Evolutionary conservation across 2,329 filamentous ascomycete species (phyloP).

Genomic region (Celoporthe dispersa): DNA sequence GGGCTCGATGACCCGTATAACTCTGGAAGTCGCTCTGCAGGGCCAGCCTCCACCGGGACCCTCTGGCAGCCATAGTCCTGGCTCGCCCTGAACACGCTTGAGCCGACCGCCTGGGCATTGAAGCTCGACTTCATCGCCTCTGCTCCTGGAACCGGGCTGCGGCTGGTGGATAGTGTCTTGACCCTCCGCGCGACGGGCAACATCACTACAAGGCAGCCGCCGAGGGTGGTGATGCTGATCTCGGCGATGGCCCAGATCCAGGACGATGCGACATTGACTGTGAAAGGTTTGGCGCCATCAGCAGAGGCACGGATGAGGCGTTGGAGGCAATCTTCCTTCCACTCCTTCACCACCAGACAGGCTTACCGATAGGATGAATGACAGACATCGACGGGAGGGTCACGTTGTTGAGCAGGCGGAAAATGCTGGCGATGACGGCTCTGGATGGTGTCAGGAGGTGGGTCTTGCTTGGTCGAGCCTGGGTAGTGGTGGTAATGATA

Average conservation of each 20-base stretch:
- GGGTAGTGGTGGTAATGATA: background rate
- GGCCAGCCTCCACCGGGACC: background rate
- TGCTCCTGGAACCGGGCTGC: background rate
- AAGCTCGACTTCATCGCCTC: background rate
- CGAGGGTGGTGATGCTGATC: background rate
- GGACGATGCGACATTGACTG: background rate
- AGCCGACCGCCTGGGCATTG: background rate
- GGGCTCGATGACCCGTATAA: background rate
- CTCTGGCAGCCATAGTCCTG: background rate
- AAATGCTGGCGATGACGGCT: background rate
- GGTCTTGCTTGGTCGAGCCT: background rate
- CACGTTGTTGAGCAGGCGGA: background rate
- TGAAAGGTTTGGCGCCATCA: background rate
- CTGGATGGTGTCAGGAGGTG: background rate
- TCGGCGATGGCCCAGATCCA: background rate
- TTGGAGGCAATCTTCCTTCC: background rate
- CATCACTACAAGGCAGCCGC: background rate
- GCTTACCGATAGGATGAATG: background rate
- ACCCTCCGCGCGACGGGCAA: background rate
- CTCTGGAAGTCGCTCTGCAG: background rate
- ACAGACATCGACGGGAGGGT: background rate
- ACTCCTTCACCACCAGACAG: background rate
- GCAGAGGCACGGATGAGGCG: background rate
- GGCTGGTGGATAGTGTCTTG: background rate
- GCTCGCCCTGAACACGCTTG: background rate